phyloP scores from a whole-genome alignment of 805 yeast species.

The Isabelozyma pseudorhagii region DNA sequence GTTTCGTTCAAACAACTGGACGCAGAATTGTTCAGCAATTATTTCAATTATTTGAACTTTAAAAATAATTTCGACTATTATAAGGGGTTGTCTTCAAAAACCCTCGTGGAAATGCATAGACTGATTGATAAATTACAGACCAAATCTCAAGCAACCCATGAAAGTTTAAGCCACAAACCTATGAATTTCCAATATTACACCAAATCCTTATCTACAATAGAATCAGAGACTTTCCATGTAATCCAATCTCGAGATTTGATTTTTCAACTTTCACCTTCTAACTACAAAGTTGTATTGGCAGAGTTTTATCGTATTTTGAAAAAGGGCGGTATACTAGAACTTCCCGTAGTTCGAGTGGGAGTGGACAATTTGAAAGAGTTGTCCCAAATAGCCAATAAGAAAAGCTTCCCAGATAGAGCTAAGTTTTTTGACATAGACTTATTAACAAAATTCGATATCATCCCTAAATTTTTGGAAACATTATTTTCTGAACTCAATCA shows the following conservation, averaged over 20 bases:
- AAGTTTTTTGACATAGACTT: not conserved
- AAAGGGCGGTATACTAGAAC: slow-evolving; percentile 32
- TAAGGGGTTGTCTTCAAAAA: slow-evolving; percentile 10
- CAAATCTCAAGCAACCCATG: slow-evolving; percentile 14
- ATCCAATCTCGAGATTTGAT: slow-evolving; percentile 35
- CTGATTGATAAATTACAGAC: slow-evolving; percentile 14
- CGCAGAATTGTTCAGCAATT: slow-evolving; percentile 13
- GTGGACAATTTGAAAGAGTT: not conserved
- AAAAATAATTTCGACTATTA: slow-evolving; percentile 14
- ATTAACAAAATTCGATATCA: slow-evolving; percentile 11
- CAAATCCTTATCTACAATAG: slow-evolving; percentile 20
- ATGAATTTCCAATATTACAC: slow-evolving; percentile 27
- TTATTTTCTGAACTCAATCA: slow-evolving; percentile 17
- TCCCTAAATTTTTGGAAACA: slow-evolving; percentile 23
- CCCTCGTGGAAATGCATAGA: slow-evolving; percentile 16
- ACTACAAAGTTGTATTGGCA: slow-evolving; percentile 19
- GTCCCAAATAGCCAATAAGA: not conserved
- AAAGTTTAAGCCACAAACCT: slow-evolving; percentile 22
- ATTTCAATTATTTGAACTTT: slow-evolving; percentile 17
- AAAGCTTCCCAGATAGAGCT: not conserved
- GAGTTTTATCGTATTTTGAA: slow-evolving; percentile 36
- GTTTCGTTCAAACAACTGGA: slow-evolving; percentile 20
- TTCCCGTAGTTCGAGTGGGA: slow-evolving; percentile 22
- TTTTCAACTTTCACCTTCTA: slow-evolving; percentile 26
- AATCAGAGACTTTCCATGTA: slow-evolving; percentile 28